Evolutionary conservation across 2,329 filamentous ascomycete genomes (phyloP), one percentile per base, ranked within the genome.

Genomic region (Cordyceps cateniannulata): DNA sequence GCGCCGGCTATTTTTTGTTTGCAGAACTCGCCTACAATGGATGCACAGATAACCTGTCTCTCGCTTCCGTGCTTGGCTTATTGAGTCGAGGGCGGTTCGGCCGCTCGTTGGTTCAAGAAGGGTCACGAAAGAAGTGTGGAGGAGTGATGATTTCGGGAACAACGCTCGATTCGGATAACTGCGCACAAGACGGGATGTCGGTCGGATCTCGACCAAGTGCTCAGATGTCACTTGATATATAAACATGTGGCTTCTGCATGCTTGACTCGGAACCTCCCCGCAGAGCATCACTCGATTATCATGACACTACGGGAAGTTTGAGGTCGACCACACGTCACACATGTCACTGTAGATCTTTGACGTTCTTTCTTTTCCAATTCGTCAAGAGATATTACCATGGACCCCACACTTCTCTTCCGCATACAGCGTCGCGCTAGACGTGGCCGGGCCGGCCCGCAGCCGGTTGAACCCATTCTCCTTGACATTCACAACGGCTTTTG

Each of bases 401-500:
- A 60, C 22, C 25, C 48, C 12, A 54, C 20, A 6, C 27, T 60
- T 20, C 27, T 50, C 1, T 25, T 60, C 18, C 50, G 58, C 22
- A 60, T 60, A 18, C 58, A 54, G n/a, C 50, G 50, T 8, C 58
- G 58, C 9, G 22, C 58, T 4, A 47, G 27, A 22, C 56, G 47
- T 48, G 38, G 25, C n/a, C 47, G 47, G 22, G 22, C 50, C 29
- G 49, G 58, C 7, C 45, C 58, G 24, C 42, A 48, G 49, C 42
- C 42, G 22, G 42, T 40, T 25, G 58, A 54, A n/a, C 49, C 58
- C 6, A 29, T 60, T 12, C 42, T 47, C 18, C 20, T 54, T 32
- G 58, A 60, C 42, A 60, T 60, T 32, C 40, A 60, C 16, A 60
- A 60, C 29, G 58, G 40, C 27, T 60, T 60, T 14, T 54, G 49